Percentiles rank a stretch among this genome's conserved stretches.
Evolutionary conservation across 2,329 filamentous ascomycete species (phyloP).

Genomic region (Arthrinium phaeospermum): DNA sequence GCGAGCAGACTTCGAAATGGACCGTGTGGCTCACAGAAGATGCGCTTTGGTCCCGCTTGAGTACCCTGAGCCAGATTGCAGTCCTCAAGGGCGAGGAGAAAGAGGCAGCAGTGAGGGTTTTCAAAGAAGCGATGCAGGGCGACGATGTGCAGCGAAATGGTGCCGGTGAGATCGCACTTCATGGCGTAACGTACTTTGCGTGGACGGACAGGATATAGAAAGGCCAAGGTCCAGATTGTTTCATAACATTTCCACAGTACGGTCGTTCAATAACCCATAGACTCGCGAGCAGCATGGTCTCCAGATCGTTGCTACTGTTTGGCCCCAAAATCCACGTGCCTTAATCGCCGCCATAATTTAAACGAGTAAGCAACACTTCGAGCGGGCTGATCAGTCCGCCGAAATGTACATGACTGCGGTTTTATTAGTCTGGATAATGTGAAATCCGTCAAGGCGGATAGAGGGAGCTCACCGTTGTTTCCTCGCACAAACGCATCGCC

Average conservation of each 20-base stretch:
- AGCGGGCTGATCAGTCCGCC: constrained; percentile 55
- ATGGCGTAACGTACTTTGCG: constrained; percentile 67
- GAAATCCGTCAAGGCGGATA: background rate
- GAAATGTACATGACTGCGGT: constrained; percentile 72
- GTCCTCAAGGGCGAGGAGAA: constrained; percentile 59
- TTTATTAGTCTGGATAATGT: background rate
- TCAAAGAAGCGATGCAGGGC: constrained; percentile 59
- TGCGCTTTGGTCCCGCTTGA: constrained; percentile 66
- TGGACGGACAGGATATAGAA: constrained; percentile 61
- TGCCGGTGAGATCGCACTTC: constrained; percentile 66
- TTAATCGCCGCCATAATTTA: background rate
- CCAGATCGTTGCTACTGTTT: background rate
- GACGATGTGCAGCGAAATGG: constrained; percentile 63
- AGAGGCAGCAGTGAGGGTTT: constrained; percentile 52
- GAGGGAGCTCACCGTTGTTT: constrained; percentile 76
- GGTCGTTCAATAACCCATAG: background rate
- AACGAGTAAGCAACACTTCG: constrained; percentile 30
- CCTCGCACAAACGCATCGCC: constrained; percentile 95
- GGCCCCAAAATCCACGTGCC: background rate
- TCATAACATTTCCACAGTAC: background rate
- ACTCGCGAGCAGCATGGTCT: background rate
- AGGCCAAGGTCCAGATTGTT: background rate
- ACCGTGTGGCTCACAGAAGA: constrained; percentile 63
- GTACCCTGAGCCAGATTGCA: constrained; percentile 72
- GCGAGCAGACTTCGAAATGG: constrained; percentile 61